Evolutionary conservation across 1,139 yeast genomes (phyloP).

Genomic region (Pichia inconspicua): DNA sequence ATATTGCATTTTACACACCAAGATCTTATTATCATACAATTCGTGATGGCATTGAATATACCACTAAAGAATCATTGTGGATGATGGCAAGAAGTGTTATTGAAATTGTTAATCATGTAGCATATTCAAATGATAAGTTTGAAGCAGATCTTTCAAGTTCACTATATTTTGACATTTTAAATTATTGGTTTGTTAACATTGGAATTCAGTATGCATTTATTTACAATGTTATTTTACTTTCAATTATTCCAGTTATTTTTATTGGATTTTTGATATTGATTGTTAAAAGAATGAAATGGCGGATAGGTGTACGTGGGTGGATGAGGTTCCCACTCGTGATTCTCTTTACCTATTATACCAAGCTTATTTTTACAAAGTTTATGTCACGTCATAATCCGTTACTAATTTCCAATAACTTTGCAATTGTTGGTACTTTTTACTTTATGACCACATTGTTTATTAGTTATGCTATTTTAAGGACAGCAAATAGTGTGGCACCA

Average conservation of each 20-base stretch:
- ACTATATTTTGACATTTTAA: constrained; percentile 55
- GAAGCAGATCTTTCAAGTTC: constrained; percentile 5
- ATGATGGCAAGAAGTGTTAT: constrained; percentile 72
- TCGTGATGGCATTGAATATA: constrained; percentile 59
- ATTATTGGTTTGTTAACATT: constrained; percentile 44
- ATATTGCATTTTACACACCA: constrained; percentile 67
- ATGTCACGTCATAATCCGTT: constrained; percentile 43
- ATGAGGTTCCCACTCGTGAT: constrained; percentile 53
- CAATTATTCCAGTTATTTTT: constrained; percentile 48
- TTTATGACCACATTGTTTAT: constrained; percentile 40
- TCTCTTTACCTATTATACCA: constrained; percentile 33
- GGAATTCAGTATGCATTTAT: constrained; percentile 42
- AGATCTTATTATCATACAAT: constrained; percentile 77
- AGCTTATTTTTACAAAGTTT: constrained; percentile 32
- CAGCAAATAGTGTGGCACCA: constrained; percentile 44
- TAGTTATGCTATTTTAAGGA: constrained; percentile 50
- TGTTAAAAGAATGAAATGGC: constrained; percentile 43
- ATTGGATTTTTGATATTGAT: constrained; percentile 41
- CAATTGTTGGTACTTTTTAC: constrained; percentile 41
- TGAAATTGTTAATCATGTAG: constrained; percentile 44
- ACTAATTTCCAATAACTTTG: constrained; percentile 50
- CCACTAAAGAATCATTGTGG: constrained; percentile 63
- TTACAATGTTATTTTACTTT: constrained; percentile 43
- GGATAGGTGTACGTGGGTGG: constrained; percentile 37
- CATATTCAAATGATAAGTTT: constrained; percentile 37